Conservation (phyloP, 148 eudicot genomes). For the Persicaria maculosa region DNA sequence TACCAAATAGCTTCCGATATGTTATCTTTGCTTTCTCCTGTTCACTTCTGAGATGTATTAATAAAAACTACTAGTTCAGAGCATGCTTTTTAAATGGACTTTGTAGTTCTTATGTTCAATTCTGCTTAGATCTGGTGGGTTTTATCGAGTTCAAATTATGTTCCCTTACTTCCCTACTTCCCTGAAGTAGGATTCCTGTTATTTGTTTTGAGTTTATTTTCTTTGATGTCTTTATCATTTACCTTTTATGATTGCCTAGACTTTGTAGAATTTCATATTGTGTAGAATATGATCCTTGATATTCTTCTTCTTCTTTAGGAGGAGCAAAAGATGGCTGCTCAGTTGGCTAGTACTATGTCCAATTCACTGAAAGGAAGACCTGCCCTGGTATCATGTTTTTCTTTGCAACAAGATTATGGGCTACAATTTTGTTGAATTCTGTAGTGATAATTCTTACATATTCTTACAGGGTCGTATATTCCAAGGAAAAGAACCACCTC, state of each 20-base stretch:
- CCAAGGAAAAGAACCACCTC: constrained; percentile 98
- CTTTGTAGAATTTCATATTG: not conserved
- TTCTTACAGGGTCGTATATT: constrained; percentile 66
- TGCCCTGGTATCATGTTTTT: constrained; percentile 51
- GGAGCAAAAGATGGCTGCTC: constrained; percentile 73
- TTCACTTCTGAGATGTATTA: not conserved
- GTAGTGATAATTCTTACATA: not conserved
- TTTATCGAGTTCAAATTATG: not conserved
- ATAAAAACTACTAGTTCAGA: not conserved
- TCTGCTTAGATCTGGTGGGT: not conserved
- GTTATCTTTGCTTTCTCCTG: not conserved
- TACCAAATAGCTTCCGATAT: not conserved
- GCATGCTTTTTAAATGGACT: not conserved
- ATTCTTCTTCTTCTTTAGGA: constrained; percentile 43
- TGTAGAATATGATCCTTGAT: constrained; percentile 9
- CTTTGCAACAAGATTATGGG: not conserved
- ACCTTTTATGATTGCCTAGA: not conserved
- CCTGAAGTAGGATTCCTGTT: not conserved
- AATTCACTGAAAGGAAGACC: constrained; percentile 95
- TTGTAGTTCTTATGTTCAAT: not conserved
- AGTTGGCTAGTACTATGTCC: constrained; percentile 74
- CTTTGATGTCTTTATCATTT: not conserved
- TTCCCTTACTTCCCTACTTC: not conserved
- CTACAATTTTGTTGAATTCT: not conserved
- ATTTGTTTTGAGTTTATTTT: not conserved